Evolutionary conservation across 306 rosid genomes (phyloP).

Genomic region (Malus domestica): DNA sequence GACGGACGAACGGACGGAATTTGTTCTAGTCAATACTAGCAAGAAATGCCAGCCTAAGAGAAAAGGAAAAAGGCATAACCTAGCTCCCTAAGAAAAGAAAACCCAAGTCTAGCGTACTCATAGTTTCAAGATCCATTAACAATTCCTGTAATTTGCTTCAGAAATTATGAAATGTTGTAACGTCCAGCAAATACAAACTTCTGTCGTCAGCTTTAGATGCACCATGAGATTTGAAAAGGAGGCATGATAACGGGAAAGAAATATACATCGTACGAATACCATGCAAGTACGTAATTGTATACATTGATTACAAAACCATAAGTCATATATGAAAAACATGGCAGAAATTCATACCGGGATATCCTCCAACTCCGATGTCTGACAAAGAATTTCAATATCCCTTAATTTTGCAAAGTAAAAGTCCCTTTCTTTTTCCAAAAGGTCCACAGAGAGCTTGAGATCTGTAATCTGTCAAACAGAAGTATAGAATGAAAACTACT

Average conservation of each 20-base stretch:
- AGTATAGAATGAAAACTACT: not conserved
- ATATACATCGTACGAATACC: not conserved
- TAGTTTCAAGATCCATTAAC: not conserved
- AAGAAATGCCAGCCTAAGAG: not conserved
- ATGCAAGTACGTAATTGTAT: not conserved
- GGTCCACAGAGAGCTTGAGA: constrained; percentile 80
- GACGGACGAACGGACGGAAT: not conserved
- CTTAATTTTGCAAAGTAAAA: constrained; percentile 90
- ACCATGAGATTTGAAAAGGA: not conserved
- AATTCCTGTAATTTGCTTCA: not conserved
- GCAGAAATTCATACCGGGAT: constrained; percentile 62
- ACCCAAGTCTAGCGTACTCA: not conserved
- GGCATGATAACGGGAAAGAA: not conserved
- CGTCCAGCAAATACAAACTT: not conserved
- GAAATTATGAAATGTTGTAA: not conserved
- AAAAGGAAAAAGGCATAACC: not conserved
- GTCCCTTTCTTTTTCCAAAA: constrained; percentile 91
- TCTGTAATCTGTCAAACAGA: constrained; percentile 58
- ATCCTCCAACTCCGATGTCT: constrained; percentile 59
- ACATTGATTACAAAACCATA: not conserved
- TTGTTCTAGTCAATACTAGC: no score
- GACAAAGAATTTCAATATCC: constrained; percentile 92
- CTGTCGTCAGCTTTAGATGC: not conserved
- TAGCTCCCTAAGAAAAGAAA: not conserved
- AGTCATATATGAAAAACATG: not conserved